Evolutionary conservation across 768 basidiomycete genomes (phyloP), one percentile per base, ranked within the genome.

Genomic region (Calocera viscosa): DNA sequence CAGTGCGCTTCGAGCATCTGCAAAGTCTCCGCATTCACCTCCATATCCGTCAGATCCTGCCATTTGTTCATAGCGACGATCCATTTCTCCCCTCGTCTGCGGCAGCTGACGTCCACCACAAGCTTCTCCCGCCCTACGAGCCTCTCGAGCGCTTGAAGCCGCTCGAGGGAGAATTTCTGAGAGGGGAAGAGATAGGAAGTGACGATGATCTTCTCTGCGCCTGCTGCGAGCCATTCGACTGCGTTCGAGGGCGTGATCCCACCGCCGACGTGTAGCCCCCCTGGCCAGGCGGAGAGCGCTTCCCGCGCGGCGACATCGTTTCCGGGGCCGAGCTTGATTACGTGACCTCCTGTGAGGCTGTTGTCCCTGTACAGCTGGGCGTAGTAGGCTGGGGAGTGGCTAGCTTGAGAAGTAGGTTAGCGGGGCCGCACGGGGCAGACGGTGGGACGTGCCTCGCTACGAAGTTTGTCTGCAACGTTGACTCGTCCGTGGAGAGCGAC

Each of bases 41-140:
- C 87, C 87, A 92, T 92, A 72, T 97, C 91, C 0, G 96, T 97
- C 64, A 96, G 82, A 68, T 90, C 88, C 73, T 95, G 94, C 96
- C 96, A 99, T 74, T 92, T 94, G 78, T 98, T 95, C 94, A 94
- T 97, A 12, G 95, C 94, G 14, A 99, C 89, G 35, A 92, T 80
- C 96, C 96, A 99, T 69, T 79, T 85, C 53, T 84, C 79, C 10
- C 78, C 87, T 72, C 85, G 78, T 70, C 84, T 82, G 22, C 95
- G 86, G 77, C 95, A 99, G 74, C 95, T 97, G 26, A 99, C 88
- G 74, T 99, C 96, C 1, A 98, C 88, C 1, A 98, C 94, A 1
- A 99, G 82, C 40, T 77, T 82, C n/a, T 93, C 91, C 77, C 86
- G 92, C 0, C 92, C 91, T 2, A 94, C 84, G 12, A 77, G 75